phyloP scores from a whole-genome alignment of 768 basidiomycete genomes.

The Leccinum imitatum region DNA sequence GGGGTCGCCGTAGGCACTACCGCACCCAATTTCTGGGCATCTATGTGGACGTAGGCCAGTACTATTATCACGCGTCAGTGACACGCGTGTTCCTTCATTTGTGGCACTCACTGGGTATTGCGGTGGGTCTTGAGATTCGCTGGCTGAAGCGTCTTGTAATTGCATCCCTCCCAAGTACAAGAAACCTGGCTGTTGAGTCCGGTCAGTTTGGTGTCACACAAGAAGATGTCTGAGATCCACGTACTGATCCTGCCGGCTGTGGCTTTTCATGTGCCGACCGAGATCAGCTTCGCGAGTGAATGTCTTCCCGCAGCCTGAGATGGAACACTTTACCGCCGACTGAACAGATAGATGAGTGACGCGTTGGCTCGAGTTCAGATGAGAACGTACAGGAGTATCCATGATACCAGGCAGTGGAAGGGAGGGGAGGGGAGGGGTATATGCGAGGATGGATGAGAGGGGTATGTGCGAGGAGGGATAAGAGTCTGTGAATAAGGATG shows the following conservation, averaged over 20 bases:
- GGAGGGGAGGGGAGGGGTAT: not conserved
- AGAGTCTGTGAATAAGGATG: no score
- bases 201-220: not conserved
- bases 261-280: conserved; percentile 13
- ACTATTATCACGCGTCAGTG: conserved; percentile 11
- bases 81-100: not conserved
- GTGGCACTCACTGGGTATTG: conserved; percentile 29
- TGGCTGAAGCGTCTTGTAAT: conserved; percentile 23
- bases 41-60: conserved; percentile 6
- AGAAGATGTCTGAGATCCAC: conserved; percentile 1
- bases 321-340: not conserved
- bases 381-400: not conserved
- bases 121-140: conserved; percentile 29
- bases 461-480: no score
- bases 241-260: conserved; percentile 24
- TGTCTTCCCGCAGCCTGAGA: conserved; percentile 8
- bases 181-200: conserved; percentile 17
- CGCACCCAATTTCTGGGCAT: conserved; percentile 14
- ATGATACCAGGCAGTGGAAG: not conserved
- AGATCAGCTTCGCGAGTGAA: conserved; percentile 29
- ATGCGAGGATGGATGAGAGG: no score
- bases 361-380: not conserved
- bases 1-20: conserved; percentile 12
- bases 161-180: conserved; percentile 24
- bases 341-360: not conserved